Base-by-base conservation (phyloP, 1,284 basidiomycete genomes). In the Boletus semigastroideus region DNA sequence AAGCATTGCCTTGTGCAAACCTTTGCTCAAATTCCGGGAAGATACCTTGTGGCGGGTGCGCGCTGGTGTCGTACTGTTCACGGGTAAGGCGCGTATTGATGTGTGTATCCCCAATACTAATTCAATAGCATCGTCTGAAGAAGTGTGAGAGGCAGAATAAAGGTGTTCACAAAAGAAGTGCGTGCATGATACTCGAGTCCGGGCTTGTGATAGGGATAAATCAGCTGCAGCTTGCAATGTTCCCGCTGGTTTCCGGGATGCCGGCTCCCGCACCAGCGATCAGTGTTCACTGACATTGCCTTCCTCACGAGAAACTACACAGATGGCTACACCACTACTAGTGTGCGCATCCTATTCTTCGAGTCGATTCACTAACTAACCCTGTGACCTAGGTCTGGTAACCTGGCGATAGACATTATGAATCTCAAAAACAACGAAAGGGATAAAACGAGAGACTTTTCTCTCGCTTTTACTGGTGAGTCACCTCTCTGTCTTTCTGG, bases 41-140 rank as follows among this genome's bases (percentile, higher is more conserved):
- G 3, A 40, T 61, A 52, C 59, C 63, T 28, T 75, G 74, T 49
- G 51, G 56, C 37, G 59, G 44, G 13, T 75, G 73, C 48, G 71
- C 60, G 51, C 52, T 75, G 4, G 73, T 72, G 7, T 71, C 70
- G 1, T 75, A 75, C 48, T 75, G 73, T 51, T 75, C 73, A 1
- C 67, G 69, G 59, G 67, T 69, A 47, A 44, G 54, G 2, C 5
- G 17, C 0, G 8, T 7, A 19, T 45, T 42, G 12, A 10, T 11
- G 20, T 28, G 16, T 13, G 13, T 19, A 5, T 28, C 12, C 20
- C 17, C 5, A 16, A 30, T 40, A n/a, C n/a, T n/a, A 34, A 16
- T 36, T 50, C 11, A 19, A 51, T 30, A 36, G 2, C 27, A 2
- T 28, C 39, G 3, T n/a, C 20, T 16, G 14, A 43, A 64, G 66